Percentiles rank a stretch among this genome's conserved stretches.
phyloP scores from a whole-genome alignment of 2,329 filamentous ascomycete genomes.

The Exserohilum rostratum region DNA sequence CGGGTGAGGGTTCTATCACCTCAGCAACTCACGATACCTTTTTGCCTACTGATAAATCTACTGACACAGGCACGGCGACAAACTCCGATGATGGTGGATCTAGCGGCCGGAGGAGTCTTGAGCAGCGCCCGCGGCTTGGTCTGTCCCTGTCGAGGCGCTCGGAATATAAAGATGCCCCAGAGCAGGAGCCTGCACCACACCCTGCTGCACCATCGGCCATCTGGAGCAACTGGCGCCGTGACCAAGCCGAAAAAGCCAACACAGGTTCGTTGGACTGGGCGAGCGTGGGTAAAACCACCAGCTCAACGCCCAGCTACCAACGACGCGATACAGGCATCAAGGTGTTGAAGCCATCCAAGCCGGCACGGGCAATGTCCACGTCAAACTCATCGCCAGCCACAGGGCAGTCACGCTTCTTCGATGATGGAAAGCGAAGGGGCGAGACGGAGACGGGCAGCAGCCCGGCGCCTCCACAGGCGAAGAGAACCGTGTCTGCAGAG shows the following conservation, averaged over 20 bases:
- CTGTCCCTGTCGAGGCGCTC: conserved; percentile 24
- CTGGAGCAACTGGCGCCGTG: conserved; percentile 58
- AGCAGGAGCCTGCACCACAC: conserved; percentile 29
- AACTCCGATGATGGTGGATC: conserved; percentile 41
- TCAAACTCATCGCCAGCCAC: conserved; percentile 33
- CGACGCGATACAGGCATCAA: conserved; percentile 81
- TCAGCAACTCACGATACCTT: conserved; percentile 10
- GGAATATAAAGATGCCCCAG: conserved; percentile 30
- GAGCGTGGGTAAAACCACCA: conserved; percentile 62
- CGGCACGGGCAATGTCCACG: conserved; percentile 57
- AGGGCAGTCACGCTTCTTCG: conserved; percentile 56
- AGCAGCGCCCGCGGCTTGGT: conserved; percentile 36
- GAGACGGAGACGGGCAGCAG: conserved; percentile 24
- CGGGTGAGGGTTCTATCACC: conserved; percentile 7
- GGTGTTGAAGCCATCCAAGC: conserved; percentile 79
- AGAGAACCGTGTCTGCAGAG: conserved; percentile 34
- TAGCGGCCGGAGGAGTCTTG: conserved; percentile 36
- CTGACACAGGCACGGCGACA: conserved; percentile 18
- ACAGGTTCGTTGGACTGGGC: conserved; percentile 56
- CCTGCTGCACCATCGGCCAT: conserved; percentile 51
- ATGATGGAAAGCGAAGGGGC: conserved; percentile 53
- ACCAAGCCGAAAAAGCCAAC: conserved; percentile 43
- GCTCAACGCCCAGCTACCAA: conserved; percentile 68
- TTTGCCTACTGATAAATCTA: conserved; percentile 13
- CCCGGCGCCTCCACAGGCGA: conserved; percentile 31